Evolutionary conservation across 371 early-diverging fungal species (phyloP).

Genomic region (Coemansia linderi): DNA sequence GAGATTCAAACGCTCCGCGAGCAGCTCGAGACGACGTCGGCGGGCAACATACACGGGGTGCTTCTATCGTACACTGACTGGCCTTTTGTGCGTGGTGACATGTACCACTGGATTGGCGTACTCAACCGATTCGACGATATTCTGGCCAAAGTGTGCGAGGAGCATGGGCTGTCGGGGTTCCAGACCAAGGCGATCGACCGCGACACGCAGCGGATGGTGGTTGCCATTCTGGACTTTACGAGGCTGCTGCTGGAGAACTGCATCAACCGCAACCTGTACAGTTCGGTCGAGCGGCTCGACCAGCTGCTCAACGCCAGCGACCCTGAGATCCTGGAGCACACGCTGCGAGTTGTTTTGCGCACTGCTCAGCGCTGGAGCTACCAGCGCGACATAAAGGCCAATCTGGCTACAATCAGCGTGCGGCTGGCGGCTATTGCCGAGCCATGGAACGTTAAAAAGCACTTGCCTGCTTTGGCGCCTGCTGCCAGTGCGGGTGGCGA

Average conservation of each 20-base stretch:
- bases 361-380: constrained; percentile 54
- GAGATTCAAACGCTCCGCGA: constrained; percentile 50
- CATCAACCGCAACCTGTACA: constrained; percentile 91
- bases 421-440: constrained; percentile 46
- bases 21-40: constrained; percentile 55
- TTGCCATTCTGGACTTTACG: constrained; percentile 77
- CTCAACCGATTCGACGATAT: constrained; percentile 90
- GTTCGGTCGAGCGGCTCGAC: constrained; percentile 79
- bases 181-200: constrained; percentile 63
- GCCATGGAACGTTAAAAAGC: constrained; percentile 50
- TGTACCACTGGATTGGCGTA: constrained; percentile 92
- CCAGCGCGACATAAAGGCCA: constrained; percentile 54
- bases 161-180: constrained; percentile 63
- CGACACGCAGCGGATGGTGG: constrained; percentile 61
- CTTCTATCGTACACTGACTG: constrained; percentile 64
- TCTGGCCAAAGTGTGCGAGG: constrained; percentile 66
- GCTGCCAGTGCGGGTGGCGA: background rate
- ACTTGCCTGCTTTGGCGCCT: constrained; percentile 13
- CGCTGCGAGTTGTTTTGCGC: constrained; percentile 49
- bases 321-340: constrained; percentile 49
- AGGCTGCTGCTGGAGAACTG: constrained; percentile 87
- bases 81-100: constrained; percentile 85
- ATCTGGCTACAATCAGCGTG: constrained; percentile 33
- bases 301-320: constrained; percentile 51
- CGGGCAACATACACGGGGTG: constrained; percentile 60